Percentiles rank a stretch among this genome's conserved stretches.
These are phyloP conservation scores for Arthrobotrys sinensis DNA, from an alignment of 2,329 filamentous ascomycete genomes.

Conservation along the genomic window DNA sequence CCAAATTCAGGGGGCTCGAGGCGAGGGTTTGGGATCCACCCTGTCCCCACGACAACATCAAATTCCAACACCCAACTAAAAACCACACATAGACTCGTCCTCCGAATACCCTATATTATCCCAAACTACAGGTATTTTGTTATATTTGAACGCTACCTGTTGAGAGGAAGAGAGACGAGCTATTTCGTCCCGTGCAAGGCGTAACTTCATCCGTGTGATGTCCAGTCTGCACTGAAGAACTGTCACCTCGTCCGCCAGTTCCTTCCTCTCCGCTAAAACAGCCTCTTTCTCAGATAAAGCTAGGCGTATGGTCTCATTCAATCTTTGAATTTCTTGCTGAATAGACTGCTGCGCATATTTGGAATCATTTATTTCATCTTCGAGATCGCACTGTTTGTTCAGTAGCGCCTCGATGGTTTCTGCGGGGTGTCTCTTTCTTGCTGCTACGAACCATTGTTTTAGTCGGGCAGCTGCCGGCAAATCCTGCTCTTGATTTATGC, in stretches of 20 bases:
- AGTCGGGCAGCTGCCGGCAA: neutral
- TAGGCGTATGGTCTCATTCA: neutral
- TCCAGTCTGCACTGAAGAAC: neutral
- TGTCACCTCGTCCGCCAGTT: neutral
- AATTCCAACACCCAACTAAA: slow-evolving; percentile 1
- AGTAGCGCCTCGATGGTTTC: slow-evolving; percentile 13
- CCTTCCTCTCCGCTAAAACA: neutral
- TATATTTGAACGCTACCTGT: neutral
- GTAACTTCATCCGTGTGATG: neutral
- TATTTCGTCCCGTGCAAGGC: neutral
- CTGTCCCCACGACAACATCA: slow-evolving; percentile 35
- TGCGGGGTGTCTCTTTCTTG: slow-evolving; percentile 10
- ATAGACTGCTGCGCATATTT: slow-evolving; percentile 4
- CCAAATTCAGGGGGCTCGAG: slow-evolving; percentile 11
- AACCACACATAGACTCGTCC: no score
- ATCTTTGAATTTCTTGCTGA: neutral
- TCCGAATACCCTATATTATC: no score
- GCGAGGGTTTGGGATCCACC: slow-evolving; percentile 6
- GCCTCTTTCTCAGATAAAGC: neutral
- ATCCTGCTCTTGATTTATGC: neutral
- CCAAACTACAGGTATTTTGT: no score
- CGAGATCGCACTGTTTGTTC: slow-evolving; percentile 14
- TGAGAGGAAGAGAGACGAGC: neutral
- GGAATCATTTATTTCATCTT: slow-evolving; percentile 5
- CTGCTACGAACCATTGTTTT: neutral